These are phyloP conservation scores for Neonectria ditissima DNA, from an alignment of 2,329 filamentous ascomycete genomes.

Conservation along the genomic window DNA sequence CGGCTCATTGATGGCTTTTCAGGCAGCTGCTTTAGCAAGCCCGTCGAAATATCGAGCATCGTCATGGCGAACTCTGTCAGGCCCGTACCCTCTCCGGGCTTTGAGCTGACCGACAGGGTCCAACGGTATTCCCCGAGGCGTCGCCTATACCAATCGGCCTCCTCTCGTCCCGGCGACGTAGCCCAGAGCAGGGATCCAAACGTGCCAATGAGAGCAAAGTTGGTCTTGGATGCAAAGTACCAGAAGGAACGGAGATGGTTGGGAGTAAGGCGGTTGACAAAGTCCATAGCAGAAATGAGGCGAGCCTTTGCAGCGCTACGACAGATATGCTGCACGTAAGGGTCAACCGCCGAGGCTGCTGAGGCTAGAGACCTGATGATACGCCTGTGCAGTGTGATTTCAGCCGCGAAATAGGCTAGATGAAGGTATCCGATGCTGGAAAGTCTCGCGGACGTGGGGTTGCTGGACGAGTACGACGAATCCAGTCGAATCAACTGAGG, in stretches of 20 bases:
- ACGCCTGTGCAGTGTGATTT: slow-evolving; percentile 91
- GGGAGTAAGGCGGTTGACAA: slow-evolving; percentile 91
- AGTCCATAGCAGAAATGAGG: slow-evolving; percentile 96
- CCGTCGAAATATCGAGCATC: slow-evolving; percentile 79
- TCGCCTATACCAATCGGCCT: slow-evolving; percentile 91
- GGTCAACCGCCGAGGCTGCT: slow-evolving; percentile 65
- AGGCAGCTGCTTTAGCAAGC: slow-evolving; percentile 75
- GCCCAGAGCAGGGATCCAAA: slow-evolving; percentile 93
- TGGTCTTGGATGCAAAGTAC: slow-evolving; percentile 89
- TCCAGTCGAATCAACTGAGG: slow-evolving; percentile 76
- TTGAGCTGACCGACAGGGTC: slow-evolving; percentile 89
- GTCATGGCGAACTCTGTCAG: slow-evolving; percentile 80
- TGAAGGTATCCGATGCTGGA: slow-evolving; percentile 83
- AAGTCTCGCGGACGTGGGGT: slow-evolving; percentile 57
- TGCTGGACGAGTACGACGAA: slow-evolving; percentile 57
- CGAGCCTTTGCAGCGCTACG: slow-evolving; percentile 93
- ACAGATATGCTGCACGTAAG: slow-evolving; percentile 91
- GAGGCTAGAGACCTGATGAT: slow-evolving; percentile 83
- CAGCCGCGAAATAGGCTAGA: slow-evolving; percentile 91
- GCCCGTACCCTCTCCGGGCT: slow-evolving; percentile 70
- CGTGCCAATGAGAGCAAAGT: slow-evolving; percentile 94
- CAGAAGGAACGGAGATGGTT: slow-evolving; percentile 91
- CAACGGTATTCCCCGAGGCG: slow-evolving; percentile 91
- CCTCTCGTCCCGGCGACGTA: slow-evolving; percentile 86
- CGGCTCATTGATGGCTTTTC: slow-evolving; percentile 76